Percentiles rank a stretch among this genome's conserved stretches.
These are phyloP conservation scores for Phaeosphaeriaceae sp. DNA, from an alignment of 2,329 filamentous ascomycete genomes.

Conservation along the genomic window DNA sequence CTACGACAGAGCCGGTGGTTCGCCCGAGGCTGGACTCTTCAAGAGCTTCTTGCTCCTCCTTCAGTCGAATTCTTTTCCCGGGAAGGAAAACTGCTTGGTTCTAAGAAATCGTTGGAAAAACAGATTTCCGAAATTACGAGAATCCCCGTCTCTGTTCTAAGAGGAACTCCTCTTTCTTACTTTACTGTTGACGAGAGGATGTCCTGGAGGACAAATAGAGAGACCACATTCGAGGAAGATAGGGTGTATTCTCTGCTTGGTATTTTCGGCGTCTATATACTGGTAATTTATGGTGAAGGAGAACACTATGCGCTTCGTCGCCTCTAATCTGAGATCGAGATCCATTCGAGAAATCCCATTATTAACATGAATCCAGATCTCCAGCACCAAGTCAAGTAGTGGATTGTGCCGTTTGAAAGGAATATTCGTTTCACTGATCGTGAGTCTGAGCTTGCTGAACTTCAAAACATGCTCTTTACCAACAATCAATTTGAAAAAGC, in stretches of 20 bases:
- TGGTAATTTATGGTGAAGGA: no score
- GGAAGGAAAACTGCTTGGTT: slow-evolving; percentile 7
- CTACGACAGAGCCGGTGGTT: neutral
- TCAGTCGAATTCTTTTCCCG: slow-evolving; percentile 11
- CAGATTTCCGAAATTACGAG: slow-evolving; percentile 6
- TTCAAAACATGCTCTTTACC: slow-evolving; percentile 19
- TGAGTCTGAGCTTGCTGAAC: slow-evolving; percentile 11
- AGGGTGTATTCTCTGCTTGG: neutral
- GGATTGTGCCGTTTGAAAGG: neutral
- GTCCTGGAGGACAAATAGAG: slow-evolving; percentile 6
- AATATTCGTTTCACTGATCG: slow-evolving; percentile 4
- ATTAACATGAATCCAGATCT: no score
- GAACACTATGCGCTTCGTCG: no score
- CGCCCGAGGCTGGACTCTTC: neutral
- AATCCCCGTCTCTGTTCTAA: slow-evolving; percentile 1
- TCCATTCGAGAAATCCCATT: no score
- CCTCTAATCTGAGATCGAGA: no score
- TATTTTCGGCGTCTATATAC: neutral
- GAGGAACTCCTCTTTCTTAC: neutral
- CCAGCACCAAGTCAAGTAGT: neutral
- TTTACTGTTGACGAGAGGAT: slow-evolving; percentile 13
- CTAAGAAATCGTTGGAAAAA: slow-evolving; percentile 1
- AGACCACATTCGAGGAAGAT: slow-evolving; percentile 6
- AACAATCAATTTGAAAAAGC: slow-evolving; percentile 17
- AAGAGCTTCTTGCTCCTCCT: slow-evolving; percentile 7